Evolutionary conservation across 176 grass and related monocot genomes (phyloP).

Genomic region (Typha latifolia): DNA sequence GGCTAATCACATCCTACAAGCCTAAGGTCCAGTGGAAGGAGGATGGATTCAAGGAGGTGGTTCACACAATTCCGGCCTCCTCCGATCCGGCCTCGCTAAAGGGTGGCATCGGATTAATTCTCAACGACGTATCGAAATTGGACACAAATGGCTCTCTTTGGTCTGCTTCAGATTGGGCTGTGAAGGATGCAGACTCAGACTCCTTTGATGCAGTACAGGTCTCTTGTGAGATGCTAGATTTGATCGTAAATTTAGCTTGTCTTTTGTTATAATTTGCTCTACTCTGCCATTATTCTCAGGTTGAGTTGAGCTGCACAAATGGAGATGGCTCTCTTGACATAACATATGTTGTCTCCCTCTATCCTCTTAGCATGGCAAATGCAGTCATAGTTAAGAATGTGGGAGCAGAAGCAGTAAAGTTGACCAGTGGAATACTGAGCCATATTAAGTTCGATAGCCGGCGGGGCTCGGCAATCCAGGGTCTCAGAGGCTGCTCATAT

Average conservation of each 20-base stretch:
- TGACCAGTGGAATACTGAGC: conserved; percentile 74
- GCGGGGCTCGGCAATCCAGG: conserved; percentile 50
- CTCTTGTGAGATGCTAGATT: background rate
- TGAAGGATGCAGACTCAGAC: conserved; percentile 72
- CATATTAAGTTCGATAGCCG: conserved; percentile 75
- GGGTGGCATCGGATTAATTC: conserved; percentile 74
- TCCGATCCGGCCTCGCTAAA: conserved; percentile 7
- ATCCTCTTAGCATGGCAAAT: conserved; percentile 68
- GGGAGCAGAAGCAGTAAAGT: conserved; percentile 50
- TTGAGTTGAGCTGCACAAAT: conserved; percentile 74
- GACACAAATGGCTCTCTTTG: conserved; percentile 23
- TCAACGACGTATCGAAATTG: conserved; percentile 40
- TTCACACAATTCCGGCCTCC: conserved; percentile 34
- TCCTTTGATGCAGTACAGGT: conserved; percentile 89
- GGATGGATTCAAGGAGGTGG: conserved; percentile 68
- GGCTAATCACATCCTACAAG: conserved; percentile 76
- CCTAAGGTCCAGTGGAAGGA: conserved; percentile 94
- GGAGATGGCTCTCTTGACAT: conserved; percentile 50
- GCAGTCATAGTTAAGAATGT: conserved; percentile 76
- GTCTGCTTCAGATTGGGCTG: conserved; percentile 41
- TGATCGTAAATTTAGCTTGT: too few species aligned
- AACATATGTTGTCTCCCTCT: conserved; percentile 83
- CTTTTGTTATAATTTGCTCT: too few species aligned
- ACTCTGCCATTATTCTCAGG: conserved; percentile 13
- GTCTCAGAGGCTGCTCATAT: conserved; percentile 63